Evolutionary conservation across 495 filamentous ascomycete species (phyloP).

Genomic region (Beverwykella pulmonaria): DNA sequence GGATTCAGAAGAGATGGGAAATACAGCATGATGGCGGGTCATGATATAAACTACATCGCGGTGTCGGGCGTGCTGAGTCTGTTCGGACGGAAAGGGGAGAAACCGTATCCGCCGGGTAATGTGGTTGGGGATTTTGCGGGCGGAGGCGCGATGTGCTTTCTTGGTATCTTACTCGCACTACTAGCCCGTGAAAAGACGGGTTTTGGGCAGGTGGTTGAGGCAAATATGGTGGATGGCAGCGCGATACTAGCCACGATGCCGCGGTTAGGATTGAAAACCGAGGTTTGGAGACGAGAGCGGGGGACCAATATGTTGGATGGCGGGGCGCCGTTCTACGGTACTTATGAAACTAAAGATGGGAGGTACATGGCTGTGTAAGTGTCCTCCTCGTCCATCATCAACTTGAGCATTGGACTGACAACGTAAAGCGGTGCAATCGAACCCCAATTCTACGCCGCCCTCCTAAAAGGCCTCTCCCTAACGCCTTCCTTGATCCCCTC

Average conservation of each 20-base stretch:
- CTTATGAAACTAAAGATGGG: conserved; percentile 81
- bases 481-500: conserved; percentile 55
- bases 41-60: conserved; percentile 96
- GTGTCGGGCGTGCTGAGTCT: conserved; percentile 78
- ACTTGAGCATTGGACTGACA: too few relatives aligned
- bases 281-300: conserved; percentile 62
- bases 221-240: conserved; percentile 93
- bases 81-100: conserved; percentile 68
- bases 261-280: conserved; percentile 61
- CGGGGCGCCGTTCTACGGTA: conserved; percentile 84
- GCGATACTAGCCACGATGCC: conserved; percentile 77
- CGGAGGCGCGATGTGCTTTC: conserved; percentile 77
- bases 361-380: conserved; percentile 75
- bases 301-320: conserved; percentile 81
- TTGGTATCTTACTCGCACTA: conserved; percentile 65
- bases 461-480: conserved; percentile 69
- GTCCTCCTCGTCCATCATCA: neutral
- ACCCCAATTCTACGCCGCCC: conserved; percentile 73
- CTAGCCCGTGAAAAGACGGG: conserved; percentile 58
- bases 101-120: conserved; percentile 79
- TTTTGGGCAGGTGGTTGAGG: conserved; percentile 82
- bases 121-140: conserved; percentile 89
- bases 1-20: conserved; percentile 86
- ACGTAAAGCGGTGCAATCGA: conserved; percentile 69
- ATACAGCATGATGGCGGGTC: conserved; percentile 88